These are phyloP conservation scores for Graphium sp. DNA, from an alignment of 2,329 filamentous ascomycete species.

Conservation along the genomic window DNA sequence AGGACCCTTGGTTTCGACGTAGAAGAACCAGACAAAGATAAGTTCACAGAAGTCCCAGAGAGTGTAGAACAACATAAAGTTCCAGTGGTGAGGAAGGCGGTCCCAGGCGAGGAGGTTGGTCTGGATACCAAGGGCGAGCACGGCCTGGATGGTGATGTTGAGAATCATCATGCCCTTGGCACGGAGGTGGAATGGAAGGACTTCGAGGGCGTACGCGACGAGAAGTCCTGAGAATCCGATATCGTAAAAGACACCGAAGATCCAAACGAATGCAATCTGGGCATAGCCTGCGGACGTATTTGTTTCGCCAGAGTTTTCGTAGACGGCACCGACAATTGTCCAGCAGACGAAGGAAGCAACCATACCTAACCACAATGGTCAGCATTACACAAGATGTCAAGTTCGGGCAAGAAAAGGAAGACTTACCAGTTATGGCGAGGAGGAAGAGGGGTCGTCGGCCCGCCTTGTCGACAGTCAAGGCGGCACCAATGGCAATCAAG, in stretches of 20 bases:
- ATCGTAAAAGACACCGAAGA: conserved; percentile 42
- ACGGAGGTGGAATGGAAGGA: conserved; percentile 39
- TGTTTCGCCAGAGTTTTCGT: conserved; percentile 25
- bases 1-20: conserved; percentile 53
- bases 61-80: conserved; percentile 51
- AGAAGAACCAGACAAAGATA: conserved; percentile 47
- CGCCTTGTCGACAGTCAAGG: conserved; percentile 29
- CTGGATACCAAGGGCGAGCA: conserved; percentile 42
- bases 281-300: conserved; percentile 29
- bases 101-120: conserved; percentile 49
- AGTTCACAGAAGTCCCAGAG: conserved; percentile 44
- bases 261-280: conserved; percentile 41
- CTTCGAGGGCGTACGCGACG: conserved; percentile 39
- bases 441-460: conserved; percentile 38
- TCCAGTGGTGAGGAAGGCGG: conserved; percentile 40
- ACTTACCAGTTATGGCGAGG: conserved; percentile 20
- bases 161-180: conserved; percentile 46
- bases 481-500: conserved; percentile 35
- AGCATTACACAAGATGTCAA: no score
- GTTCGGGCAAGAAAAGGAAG: not conserved
- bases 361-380: no score
- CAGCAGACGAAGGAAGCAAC: conserved; percentile 27
- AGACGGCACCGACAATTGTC: conserved; percentile 34
- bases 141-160: conserved; percentile 46
- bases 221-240: conserved; percentile 42